Conservation (phyloP, 179 eudicot species). For the Carnegiea gigantea region DNA sequence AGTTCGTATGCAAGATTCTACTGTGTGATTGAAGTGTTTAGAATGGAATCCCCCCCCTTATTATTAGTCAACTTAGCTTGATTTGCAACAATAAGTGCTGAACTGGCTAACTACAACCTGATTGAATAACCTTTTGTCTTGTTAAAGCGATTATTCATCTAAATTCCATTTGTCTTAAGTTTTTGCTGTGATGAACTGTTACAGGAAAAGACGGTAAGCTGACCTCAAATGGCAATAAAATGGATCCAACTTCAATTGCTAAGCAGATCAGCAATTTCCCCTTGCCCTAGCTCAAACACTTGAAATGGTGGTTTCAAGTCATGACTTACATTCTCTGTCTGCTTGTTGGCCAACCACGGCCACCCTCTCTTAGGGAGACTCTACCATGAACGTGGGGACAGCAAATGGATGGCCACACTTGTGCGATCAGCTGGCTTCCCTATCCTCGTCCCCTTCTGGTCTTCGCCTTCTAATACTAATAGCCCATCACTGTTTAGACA, state of each 20-base stretch:
- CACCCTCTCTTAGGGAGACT: conserved; percentile 49
- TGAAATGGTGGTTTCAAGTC: conserved; percentile 40
- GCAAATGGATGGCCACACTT: conserved; percentile 48
- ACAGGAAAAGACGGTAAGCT: conserved; percentile 15
- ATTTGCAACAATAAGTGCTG: too few relatives aligned
- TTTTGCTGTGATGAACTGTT: not conserved
- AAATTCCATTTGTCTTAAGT: too few relatives aligned
- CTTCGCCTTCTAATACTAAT: not conserved
- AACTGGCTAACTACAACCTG: too few relatives aligned
- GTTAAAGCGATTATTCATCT: too few relatives aligned
- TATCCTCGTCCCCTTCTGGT: conserved; percentile 33
- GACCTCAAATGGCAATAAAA: conserved; percentile 14
- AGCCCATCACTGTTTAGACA: conserved; percentile 27
- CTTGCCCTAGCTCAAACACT: conserved; percentile 16
- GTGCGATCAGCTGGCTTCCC: conserved; percentile 68
- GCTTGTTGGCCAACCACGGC: conserved; percentile 51
- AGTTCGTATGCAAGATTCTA: too few relatives aligned
- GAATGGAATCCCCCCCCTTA: too few relatives aligned
- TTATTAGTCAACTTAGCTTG: too few relatives aligned
- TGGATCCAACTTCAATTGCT: not conserved
- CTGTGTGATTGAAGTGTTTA: too few relatives aligned
- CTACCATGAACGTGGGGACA: conserved; percentile 63
- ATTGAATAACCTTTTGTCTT: too few relatives aligned
- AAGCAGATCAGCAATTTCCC: conserved; percentile 1
- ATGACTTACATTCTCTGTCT: conserved; percentile 33